Conservation (phyloP, 139 green algal genomes). For the Asterochloris sp. region DNA sequence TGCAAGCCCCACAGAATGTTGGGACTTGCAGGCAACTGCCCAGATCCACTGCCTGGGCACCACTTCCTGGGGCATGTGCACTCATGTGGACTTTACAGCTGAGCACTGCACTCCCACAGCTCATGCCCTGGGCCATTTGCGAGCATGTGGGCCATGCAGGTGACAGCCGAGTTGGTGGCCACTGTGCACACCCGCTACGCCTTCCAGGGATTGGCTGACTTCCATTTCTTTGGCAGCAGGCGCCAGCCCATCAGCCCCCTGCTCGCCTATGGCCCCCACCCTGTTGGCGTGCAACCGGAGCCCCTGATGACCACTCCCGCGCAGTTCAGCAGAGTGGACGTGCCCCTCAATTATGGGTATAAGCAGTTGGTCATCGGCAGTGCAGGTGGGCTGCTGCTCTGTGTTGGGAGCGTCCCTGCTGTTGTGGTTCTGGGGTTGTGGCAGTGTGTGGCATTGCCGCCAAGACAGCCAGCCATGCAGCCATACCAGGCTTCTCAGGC, state of each 20-base stretch:
- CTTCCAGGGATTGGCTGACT: slow-evolving; percentile 23
- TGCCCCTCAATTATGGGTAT: slow-evolving; percentile 19
- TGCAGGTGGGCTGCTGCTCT: no score
- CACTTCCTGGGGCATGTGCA: no score
- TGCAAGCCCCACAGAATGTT: no score
- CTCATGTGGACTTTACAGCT: neutral
- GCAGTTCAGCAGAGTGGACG: slow-evolving; percentile 15
- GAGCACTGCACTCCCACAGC: neutral
- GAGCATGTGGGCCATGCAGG: neutral
- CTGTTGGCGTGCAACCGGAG: neutral
- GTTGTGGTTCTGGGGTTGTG: no score
- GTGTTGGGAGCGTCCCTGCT: no score
- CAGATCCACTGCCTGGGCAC: no score
- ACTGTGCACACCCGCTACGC: slow-evolving; percentile 8
- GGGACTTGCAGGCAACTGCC: no score
- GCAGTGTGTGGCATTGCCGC: no score
- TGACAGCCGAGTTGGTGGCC: slow-evolving; percentile 12
- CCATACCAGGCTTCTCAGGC: neutral
- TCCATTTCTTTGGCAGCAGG: neutral
- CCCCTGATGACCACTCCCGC: slow-evolving; percentile 14
- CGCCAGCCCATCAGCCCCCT: neutral
- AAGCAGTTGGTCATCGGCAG: neutral
- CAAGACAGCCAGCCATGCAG: neutral
- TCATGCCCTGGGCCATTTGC: neutral
- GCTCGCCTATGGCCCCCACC: neutral